Evolutionary conservation across 1,139 yeast species (phyloP).

Genomic region (Nadsonia starkeyi-henricii): DNA sequence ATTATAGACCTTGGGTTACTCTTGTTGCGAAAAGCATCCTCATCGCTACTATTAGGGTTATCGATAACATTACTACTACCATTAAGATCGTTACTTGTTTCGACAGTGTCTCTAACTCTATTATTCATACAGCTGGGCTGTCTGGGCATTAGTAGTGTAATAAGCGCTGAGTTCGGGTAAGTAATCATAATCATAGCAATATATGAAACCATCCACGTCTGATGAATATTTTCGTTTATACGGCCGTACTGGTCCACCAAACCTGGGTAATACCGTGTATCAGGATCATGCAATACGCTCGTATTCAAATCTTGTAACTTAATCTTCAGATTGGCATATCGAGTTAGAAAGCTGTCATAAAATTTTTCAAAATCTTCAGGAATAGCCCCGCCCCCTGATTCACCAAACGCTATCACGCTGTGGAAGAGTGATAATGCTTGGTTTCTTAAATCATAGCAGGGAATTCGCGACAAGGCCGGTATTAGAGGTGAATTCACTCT

Average conservation of each 20-base stretch:
- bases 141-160: background rate
- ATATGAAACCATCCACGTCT: background rate
- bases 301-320: background rate
- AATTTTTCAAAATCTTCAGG: background rate
- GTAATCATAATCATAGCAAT: background rate
- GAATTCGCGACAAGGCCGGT: background rate
- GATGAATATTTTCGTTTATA: background rate
- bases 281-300: too few species aligned
- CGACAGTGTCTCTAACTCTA: background rate
- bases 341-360: background rate
- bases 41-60: too few species aligned
- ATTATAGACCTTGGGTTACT: background rate
- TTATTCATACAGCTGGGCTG: background rate
- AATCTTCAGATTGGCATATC: background rate
- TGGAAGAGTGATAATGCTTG: background rate
- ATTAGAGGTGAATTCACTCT: background rate
- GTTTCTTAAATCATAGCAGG: background rate
- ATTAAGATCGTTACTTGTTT: background rate
- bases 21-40: too few species aligned
- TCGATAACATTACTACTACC: background rate
- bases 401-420: background rate
- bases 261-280: background rate
- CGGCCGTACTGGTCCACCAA: background rate
- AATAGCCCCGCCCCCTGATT: background rate
- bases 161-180: background rate